A percentile compares a stretch with the other conserved stretches of the same genome.
Evolutionary conservation across 768 basidiomycete species (phyloP).

Genomic region (Tremella yokohamensis): DNA sequence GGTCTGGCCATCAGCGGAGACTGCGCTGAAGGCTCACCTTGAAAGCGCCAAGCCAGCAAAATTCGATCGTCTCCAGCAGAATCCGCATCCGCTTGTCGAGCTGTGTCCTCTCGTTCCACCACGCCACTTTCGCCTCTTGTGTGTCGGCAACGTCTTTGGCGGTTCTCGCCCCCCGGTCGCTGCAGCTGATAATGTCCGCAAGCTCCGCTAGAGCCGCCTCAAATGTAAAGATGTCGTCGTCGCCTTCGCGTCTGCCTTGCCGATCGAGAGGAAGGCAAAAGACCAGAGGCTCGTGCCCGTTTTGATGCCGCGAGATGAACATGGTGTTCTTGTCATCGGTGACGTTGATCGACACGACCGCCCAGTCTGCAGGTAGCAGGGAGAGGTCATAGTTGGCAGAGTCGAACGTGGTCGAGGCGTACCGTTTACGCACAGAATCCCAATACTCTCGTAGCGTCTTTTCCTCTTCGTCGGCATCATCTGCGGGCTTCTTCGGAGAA

Average conservation of each 20-base stretch:
- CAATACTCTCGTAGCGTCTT: constrained; percentile 3
- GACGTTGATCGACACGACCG: constrained; percentile 74
- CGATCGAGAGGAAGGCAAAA: constrained; percentile 78
- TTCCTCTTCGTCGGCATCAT: constrained; percentile 4
- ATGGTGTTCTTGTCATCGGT: constrained; percentile 78
- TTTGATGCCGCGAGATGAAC: constrained; percentile 74
- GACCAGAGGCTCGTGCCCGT: constrained; percentile 63
- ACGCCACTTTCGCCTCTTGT: constrained; percentile 62
- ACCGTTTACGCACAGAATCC: constrained; percentile 2
- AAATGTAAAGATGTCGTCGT: constrained; percentile 66
- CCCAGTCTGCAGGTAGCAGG: constrained; percentile 73
- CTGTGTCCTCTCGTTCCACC: constrained; percentile 79
- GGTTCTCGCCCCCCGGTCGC: constrained; percentile 69
- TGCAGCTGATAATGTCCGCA: constrained; percentile 70
- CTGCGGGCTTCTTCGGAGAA: not conserved
- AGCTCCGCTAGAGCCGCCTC: constrained; percentile 71
- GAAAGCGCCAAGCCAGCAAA: constrained; percentile 95
- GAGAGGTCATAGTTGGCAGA: constrained; percentile 53
- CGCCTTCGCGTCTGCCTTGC: constrained; percentile 72
- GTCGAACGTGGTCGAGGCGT: not conserved
- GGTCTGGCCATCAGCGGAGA: constrained; percentile 28
- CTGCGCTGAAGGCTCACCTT: constrained; percentile 60
- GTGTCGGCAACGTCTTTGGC: constrained; percentile 65
- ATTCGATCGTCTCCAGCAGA: constrained; percentile 80
- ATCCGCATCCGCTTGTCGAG: constrained; percentile 74